A percentile compares a stretch with the other conserved stretches of the same genome.
These are phyloP conservation scores for Fraxinus velutina DNA, from an alignment of 305 asterid species.

Conservation along the genomic window DNA sequence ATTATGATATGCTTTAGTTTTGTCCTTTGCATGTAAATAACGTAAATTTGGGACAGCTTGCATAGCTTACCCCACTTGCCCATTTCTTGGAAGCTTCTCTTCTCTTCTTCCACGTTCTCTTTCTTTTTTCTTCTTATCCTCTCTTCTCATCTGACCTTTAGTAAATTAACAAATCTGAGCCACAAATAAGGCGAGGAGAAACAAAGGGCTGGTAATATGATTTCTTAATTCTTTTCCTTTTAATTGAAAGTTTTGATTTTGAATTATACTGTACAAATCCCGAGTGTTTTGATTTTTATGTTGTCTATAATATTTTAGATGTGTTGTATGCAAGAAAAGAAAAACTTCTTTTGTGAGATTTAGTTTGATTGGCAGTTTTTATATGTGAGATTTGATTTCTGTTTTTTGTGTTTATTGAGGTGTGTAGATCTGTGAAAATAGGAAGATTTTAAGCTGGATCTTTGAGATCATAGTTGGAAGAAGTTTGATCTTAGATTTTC, in stretches of 20 bases:
- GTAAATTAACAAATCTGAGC: constrained; percentile 14
- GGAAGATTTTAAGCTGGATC: neutral
- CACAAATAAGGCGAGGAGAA: neutral
- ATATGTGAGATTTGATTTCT: neutral
- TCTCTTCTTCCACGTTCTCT: constrained; percentile 4
- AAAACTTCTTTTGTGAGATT: neutral
- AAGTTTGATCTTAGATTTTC: constrained; percentile 13
- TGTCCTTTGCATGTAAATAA: neutral
- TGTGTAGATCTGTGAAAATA: constrained; percentile 10
- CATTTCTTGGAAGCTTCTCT: constrained; percentile 33
- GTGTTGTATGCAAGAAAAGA: neutral
- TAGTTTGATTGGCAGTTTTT: neutral
- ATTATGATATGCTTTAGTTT: neutral
- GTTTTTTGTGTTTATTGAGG: neutral
- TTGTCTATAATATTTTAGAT: neutral
- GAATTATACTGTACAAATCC: neutral
- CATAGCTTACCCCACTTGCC: constrained; percentile 8
- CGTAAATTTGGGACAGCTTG: neutral
- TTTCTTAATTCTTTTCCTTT: neutral
- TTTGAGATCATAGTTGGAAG: constrained; percentile 11
- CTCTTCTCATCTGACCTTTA: constrained; percentile 19
- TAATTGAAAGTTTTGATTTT: neutral
- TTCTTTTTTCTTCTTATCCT: neutral
- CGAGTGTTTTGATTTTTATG: constrained; percentile 11
- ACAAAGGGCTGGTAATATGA: constrained; percentile 21